phyloP scores from a whole-genome alignment of 2,329 filamentous ascomycete genomes.

The Colletotrichum horii region DNA sequence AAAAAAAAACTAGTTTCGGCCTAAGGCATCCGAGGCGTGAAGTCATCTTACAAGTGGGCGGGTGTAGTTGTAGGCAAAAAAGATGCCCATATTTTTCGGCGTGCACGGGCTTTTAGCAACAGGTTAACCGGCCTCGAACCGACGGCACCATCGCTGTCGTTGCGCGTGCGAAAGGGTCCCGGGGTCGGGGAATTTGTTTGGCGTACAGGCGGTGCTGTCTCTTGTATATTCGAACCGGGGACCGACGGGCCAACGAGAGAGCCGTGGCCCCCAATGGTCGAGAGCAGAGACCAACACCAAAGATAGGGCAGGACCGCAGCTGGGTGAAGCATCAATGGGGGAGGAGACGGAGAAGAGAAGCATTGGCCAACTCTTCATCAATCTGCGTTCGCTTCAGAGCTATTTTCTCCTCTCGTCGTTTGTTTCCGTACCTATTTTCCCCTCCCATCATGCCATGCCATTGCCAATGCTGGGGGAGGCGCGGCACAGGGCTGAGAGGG shows the following conservation, averaged over 20 bases:
- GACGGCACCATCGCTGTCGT: neutral
- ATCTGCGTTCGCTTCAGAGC: neutral
- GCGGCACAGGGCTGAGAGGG: neutral
- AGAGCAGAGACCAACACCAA: neutral
- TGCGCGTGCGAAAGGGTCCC: neutral
- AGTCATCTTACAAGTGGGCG: too few species aligned
- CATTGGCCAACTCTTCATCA: neutral
- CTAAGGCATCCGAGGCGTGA: too few species aligned
- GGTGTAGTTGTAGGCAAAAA: too few species aligned
- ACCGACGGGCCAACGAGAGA: neutral
- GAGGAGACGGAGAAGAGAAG: neutral
- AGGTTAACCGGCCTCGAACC: too few species aligned
- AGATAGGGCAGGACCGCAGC: neutral
- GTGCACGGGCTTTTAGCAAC: too few species aligned
- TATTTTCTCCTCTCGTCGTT: neutral
- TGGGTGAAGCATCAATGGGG: neutral
- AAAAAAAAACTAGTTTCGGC: too few species aligned
- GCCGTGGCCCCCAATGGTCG: neutral
- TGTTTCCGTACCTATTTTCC: neutral
- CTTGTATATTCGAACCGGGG: neutral
- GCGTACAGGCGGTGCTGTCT: neutral
- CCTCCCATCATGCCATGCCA: neutral
- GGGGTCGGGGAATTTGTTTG: conserved; percentile 10
- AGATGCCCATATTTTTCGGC: too few species aligned
- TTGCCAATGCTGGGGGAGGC: neutral